Evolutionary conservation across 805 yeast species (phyloP).

Genomic region (Candida corydali): DNA sequence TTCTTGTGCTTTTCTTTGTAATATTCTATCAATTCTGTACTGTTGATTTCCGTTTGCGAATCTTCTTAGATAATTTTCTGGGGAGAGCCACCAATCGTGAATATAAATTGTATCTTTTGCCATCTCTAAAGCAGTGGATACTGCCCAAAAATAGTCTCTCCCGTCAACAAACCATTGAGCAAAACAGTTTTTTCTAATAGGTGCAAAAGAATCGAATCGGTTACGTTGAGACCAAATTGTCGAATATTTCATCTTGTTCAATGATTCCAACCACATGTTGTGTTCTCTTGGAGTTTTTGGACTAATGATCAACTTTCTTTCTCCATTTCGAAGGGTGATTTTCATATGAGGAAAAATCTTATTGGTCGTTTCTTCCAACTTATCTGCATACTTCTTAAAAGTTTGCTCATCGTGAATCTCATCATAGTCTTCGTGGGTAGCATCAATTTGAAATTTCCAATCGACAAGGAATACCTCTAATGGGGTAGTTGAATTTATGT

Average conservation of each 20-base stretch:
- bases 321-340: slow-evolving; percentile 64
- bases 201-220: slow-evolving; percentile 89
- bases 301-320: slow-evolving; percentile 69
- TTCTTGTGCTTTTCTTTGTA: slow-evolving; percentile 85
- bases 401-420: slow-evolving; percentile 44
- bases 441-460: slow-evolving; percentile 55
- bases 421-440: slow-evolving; percentile 40
- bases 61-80: slow-evolving; percentile 87
- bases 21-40: slow-evolving; percentile 83
- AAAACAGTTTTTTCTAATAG: slow-evolving; percentile 75
- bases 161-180: slow-evolving; percentile 98
- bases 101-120: slow-evolving; percentile 61
- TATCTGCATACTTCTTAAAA: slow-evolving; percentile 17
- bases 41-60: slow-evolving; percentile 95
- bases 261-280: slow-evolving; percentile 70
- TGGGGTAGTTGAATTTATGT: slow-evolving; percentile 81
- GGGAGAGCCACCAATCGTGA: slow-evolving; percentile 98
- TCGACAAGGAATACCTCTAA: slow-evolving; percentile 92
- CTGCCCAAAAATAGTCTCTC: slow-evolving; percentile 95
- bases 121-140: slow-evolving; percentile 18
- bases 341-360: slow-evolving; percentile 51
- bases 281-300: slow-evolving; percentile 64
- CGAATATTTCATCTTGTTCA: slow-evolving; percentile 61
- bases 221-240: slow-evolving; percentile 64
- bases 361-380: slow-evolving; percentile 25